A percentile compares a stretch with the other conserved stretches of the same genome.
phyloP scores from a whole-genome alignment of 2,329 filamentous ascomycete genomes.

The Diaporthe sp. region DNA sequence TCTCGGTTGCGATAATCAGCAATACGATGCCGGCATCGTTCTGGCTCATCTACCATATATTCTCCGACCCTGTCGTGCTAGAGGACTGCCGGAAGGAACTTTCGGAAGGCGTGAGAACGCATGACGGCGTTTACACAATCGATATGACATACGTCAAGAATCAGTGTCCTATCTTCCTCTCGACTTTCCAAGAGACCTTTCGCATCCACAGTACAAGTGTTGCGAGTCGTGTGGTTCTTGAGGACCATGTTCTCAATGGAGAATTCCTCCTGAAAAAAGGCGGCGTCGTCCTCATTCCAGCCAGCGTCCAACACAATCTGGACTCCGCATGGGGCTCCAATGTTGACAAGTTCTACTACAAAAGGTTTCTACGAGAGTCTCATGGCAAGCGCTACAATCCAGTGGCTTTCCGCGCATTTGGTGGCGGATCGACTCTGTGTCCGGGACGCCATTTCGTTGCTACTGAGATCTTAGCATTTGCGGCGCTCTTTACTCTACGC shows the following conservation, averaged over 20 bases:
- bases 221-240: neutral
- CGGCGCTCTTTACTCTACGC: slow-evolving; percentile 43
- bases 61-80: slow-evolving; percentile 50
- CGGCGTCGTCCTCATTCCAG: neutral
- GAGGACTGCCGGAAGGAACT: slow-evolving; percentile 46
- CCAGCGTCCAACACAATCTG: neutral
- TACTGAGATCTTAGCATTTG: slow-evolving; percentile 45
- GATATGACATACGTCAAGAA: slow-evolving; percentile 44
- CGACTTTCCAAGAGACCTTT: slow-evolving; percentile 48
- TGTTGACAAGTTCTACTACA: neutral
- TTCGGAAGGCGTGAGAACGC: neutral
- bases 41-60: slow-evolving; percentile 55
- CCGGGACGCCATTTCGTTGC: neutral
- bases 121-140: slow-evolving; percentile 28
- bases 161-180: slow-evolving; percentile 47
- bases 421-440: neutral
- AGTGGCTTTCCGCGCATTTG: neutral
- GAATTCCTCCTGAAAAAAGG: neutral
- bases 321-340: neutral
- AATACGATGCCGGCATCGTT: slow-evolving; percentile 55
- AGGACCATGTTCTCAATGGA: neutral
- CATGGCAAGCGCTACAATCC: neutral
- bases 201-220: slow-evolving; percentile 44
- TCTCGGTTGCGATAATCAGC: slow-evolving; percentile 52
- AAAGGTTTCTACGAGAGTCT: neutral